Base-by-base conservation (phyloP, 257 asterid species). In the Knoxia roxburghii region DNA sequence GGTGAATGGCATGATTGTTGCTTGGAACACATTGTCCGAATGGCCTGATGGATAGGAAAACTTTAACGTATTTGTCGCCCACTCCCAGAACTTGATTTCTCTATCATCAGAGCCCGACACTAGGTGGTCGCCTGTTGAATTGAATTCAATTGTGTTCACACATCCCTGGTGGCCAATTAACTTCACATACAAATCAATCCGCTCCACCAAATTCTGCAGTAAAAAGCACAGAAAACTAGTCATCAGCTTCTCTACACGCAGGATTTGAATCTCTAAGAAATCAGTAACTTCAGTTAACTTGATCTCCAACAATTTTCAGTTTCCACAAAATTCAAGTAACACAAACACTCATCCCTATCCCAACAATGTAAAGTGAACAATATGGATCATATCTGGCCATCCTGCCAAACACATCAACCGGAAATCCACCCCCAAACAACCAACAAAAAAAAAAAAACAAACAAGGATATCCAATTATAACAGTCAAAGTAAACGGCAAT, bases 101-200 rank as follows among this genome's bases (percentile, higher is more conserved):
- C 68, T 77, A 76, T 88, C 96, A 81, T 90, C 95, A 41, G 96
- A 84, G 67, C 97, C 96, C 21, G 97, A 90, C 68, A 81, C 88
- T 52, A 90, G 86, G 70, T 80, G 62, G 57, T 88, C 92, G 12
- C 97, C 97, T 1, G 81, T 70, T 21, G 86, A 76, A 73, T 87
- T 87, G 82, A 89, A 89, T 50, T 82, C 84, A 54, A 89, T 61
- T 5, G 96, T 80, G 80, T 89, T 89, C 58, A 89, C 93, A 73
- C 96, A 87, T 55, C 96, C 96, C 58, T 75, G 84, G 35, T 89
- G 96, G 15, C 87, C 90, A 59, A 52, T 73, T 72, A 89, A 79
- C 76, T 76, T 82, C 65, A 81, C 85, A 46, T 83, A 85, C 72
- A 83, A 62, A 82, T 79, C 93, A 69, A 89, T 72, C 35, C 73